Conservation (phyloP, 2,329 filamentous ascomycete species). For the Eutypa lata region DNA sequence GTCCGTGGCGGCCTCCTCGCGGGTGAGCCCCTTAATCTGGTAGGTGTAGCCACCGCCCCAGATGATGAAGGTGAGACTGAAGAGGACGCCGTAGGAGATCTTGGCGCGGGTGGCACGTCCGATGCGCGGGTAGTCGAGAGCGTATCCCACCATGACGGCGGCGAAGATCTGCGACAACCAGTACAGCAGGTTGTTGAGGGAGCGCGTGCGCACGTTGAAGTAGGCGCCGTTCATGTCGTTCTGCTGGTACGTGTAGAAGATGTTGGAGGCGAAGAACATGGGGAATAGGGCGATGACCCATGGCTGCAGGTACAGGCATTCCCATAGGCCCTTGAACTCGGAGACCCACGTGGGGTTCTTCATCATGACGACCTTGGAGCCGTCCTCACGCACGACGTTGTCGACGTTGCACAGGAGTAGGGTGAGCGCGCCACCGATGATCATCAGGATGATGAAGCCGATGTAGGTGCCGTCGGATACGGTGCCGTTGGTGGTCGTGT, state of each 20-base stretch:
- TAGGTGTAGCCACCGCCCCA: conserved; percentile 76
- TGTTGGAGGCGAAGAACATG: conserved; percentile 77
- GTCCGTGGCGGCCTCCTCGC: conserved; percentile 22
- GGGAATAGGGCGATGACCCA: conserved; percentile 72
- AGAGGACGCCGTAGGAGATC: conserved; percentile 53
- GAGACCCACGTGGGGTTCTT: conserved; percentile 74
- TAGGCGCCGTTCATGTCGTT: conserved; percentile 67
- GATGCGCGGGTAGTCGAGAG: conserved; percentile 56
- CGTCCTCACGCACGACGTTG: conserved; percentile 65
- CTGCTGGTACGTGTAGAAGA: conserved; percentile 79
- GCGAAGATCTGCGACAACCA: conserved; percentile 71
- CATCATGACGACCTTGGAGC: conserved; percentile 69
- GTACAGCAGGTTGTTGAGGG: conserved; percentile 69
- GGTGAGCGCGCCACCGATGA: conserved; percentile 60
- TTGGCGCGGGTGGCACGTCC: conserved; percentile 63
- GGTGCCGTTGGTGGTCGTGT: conserved; percentile 42
- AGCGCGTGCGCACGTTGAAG: conserved; percentile 68
- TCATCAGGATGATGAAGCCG: conserved; percentile 71
- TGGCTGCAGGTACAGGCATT: conserved; percentile 60
- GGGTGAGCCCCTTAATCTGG: conserved; percentile 53
- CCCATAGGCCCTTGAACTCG: conserved; percentile 64
- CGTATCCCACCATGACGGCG: conserved; percentile 63
- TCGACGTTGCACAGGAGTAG: conserved; percentile 62
- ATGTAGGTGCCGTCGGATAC: conserved; percentile 71
- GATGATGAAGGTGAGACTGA: conserved; percentile 63